Base-by-base conservation (phyloP, 345 rosid genomes). In the Bretschneidera sinensis region DNA sequence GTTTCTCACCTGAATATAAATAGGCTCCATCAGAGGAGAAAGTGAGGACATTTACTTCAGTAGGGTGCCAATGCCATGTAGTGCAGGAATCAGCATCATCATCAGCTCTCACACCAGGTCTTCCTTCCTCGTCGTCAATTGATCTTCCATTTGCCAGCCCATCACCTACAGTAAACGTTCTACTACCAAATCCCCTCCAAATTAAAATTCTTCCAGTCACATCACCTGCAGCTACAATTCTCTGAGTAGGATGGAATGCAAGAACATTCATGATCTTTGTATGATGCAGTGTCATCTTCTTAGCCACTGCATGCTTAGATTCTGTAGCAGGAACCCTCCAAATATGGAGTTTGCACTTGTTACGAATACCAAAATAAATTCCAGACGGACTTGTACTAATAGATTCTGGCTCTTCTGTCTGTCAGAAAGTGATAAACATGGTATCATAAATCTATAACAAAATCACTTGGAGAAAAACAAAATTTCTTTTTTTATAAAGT, bases 21-120 rank as follows among this genome's bases (percentile, higher is more conserved):
- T 88, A 86, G 9, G 92, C 92, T 66, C 99, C 99, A 74, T 94
- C 99, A 4, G 91, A 83, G 72, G 99, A 94, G 78, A 94, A 90
- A 53, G 67, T 73, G 60, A 94, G 89, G 35, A 72, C 72, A 55
- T 77, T 86, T 13, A 94, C 86, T 75, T 68, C 79, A 69, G 86
- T 61, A 35, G 96, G 79, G 67, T 94, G 99, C 94, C 94, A 86
- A 67, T 84, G 94, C 99, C 95, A 88, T 54, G 95, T 86, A 59
- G 95, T 71, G 55, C 97, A 90, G n/a, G 88, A 83, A 59, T 92
- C 88, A 25, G 88, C 84, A 59, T 88, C 96, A 62, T 97, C 91
- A 79, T 74, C 74, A 59, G 72, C 89, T 72, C 97, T 78, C 58
- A 94, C 96, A n/a, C 95, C 96, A 59, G 97, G 89, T 43, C 76